Evolutionary conservation across 1,284 basidiomycete species (phyloP).

Genomic region (Cryptococcus deneoformans): DNA sequence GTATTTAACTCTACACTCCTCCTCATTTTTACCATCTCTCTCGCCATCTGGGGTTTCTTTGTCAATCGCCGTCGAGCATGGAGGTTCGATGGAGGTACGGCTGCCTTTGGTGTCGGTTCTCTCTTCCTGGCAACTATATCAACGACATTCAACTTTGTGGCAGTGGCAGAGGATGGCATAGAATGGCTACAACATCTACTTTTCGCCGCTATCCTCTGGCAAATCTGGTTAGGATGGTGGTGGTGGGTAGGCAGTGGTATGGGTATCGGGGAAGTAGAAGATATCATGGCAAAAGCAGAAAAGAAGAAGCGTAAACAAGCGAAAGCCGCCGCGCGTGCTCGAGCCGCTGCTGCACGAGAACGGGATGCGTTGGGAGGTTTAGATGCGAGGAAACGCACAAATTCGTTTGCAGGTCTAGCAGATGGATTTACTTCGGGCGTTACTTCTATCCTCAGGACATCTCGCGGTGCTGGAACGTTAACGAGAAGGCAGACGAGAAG

Average conservation of each 20-base stretch:
- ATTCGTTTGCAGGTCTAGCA: constrained; percentile 18
- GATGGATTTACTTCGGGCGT: constrained; percentile 25
- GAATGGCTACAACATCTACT: constrained; percentile 80
- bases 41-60: constrained; percentile 89
- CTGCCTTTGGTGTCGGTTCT: constrained; percentile 83
- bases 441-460: constrained; percentile 22
- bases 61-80: constrained; percentile 90
- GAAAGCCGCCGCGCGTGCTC: constrained; percentile 18
- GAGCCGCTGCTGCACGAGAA: constrained; percentile 8
- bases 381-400: constrained; percentile 6
- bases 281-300: constrained; percentile 47
- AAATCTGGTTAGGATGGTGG: constrained; percentile 83
- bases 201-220: constrained; percentile 87
- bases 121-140: constrained; percentile 72
- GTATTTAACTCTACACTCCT: constrained; percentile 95
- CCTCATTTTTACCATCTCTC: constrained; percentile 77
- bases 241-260: constrained; percentile 95
- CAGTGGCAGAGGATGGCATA: constrained; percentile 78
- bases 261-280: constrained; percentile 56
- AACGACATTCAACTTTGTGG: constrained; percentile 79
- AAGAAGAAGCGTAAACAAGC: constrained; percentile 39
- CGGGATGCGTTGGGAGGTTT: background rate
- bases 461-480: constrained; percentile 13
- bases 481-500: constrained; percentile 8
- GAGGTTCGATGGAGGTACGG: constrained; percentile 93